Percentiles rank a stretch among this genome's conserved stretches.
Conservation (phyloP, 805 yeast species). For the Lipomyces lipofer region DNA sequence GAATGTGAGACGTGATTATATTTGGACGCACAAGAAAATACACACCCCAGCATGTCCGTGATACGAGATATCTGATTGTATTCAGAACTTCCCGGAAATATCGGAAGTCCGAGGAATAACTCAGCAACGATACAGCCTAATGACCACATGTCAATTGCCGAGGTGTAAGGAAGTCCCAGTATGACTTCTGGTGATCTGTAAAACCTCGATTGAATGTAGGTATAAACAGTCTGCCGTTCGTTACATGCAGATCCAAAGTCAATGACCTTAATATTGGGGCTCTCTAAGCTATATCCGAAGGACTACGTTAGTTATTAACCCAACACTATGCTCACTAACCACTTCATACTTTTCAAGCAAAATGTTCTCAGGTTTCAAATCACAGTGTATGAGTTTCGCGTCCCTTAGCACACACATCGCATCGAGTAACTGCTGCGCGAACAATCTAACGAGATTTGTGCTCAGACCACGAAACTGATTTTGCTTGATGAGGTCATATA, state of each 20-base stretch:
- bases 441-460: constrained; percentile 36
- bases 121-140: constrained; percentile 90
- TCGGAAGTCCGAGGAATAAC: constrained; percentile 81
- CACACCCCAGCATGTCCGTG: constrained; percentile 77
- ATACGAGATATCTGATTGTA: constrained; percentile 84
- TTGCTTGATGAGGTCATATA: constrained; percentile 53
- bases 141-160: constrained; percentile 96
- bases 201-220: constrained; percentile 93
- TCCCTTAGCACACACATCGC: constrained; percentile 64
- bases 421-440: constrained; percentile 53
- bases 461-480: constrained; percentile 42
- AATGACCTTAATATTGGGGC: constrained; percentile 61
- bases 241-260: constrained; percentile 68
- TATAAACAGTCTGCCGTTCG: constrained; percentile 71
- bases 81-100: constrained; percentile 92
- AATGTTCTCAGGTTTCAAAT: constrained; percentile 81
- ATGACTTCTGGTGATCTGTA: constrained; percentile 96
- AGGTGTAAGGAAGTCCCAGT: constrained; percentile 80
- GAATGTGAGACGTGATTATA: no score
- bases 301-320: no score
- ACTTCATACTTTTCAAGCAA: constrained; percentile 81
- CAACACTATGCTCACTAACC: no score
- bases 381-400: constrained; percentile 71
- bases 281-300: constrained; percentile 53
- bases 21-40: no score